Percentiles rank a stretch among this genome's conserved stretches.
phyloP scores from a whole-genome alignment of 495 filamentous ascomycete species.

The Sordaria brevicollis region DNA sequence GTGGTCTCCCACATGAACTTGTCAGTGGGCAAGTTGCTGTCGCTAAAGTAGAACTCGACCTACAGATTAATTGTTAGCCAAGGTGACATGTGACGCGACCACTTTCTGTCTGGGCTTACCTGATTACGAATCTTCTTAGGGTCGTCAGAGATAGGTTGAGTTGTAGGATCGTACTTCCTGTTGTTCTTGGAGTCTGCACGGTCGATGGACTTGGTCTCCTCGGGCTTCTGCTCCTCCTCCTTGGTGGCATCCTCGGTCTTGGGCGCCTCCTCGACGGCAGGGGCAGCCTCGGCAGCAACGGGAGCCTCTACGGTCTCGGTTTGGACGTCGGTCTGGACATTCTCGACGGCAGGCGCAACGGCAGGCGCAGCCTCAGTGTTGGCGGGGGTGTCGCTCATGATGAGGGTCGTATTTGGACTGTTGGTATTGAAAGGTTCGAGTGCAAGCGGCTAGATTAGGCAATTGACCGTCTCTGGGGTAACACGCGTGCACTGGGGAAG shows the following conservation, averaged over 20 bases:
- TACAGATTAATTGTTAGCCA: constrained; percentile 24
- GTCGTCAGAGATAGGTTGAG: constrained; percentile 55
- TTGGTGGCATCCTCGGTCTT: constrained; percentile 6
- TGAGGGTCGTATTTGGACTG: constrained; percentile 1
- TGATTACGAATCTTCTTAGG: constrained; percentile 50
- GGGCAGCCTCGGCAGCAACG: background rate
- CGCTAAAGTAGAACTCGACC: constrained; percentile 97
- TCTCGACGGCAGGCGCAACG: constrained; percentile 6
- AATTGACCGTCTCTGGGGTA: background rate
- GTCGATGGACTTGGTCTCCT: constrained; percentile 13
- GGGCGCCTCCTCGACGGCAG: background rate
- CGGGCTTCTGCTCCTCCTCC: constrained; percentile 8
- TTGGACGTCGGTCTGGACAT: background rate
- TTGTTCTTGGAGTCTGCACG: constrained; percentile 26
- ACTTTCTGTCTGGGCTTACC: constrained; percentile 2
- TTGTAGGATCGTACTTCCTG: constrained; percentile 55
- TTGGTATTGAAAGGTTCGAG: background rate
- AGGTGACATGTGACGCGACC: constrained; percentile 2
- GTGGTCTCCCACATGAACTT: constrained; percentile 72
- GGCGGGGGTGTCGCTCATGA: constrained; percentile 20
- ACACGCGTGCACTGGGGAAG: background rate
- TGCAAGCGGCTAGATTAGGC: background rate
- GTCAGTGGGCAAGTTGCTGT: constrained; percentile 81
- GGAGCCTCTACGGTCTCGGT: background rate
- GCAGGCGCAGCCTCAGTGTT: constrained; percentile 7